phyloP scores from a whole-genome alignment of 371 early-diverging fungal species.

The Zychaea mexicana region DNA sequence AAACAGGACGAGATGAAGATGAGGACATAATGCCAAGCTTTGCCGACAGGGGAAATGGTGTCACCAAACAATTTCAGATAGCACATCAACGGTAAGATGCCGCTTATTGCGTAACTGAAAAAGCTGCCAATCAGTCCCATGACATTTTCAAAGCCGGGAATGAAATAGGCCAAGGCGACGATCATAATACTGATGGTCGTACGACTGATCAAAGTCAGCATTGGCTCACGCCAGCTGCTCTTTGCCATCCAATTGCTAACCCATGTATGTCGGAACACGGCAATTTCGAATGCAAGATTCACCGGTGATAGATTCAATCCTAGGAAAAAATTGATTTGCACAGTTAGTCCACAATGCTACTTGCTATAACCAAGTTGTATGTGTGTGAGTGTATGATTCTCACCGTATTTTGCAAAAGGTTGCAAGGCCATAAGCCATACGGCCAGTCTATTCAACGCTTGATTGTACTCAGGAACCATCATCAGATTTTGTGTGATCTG shows the following conservation, averaged over 20 bases:
- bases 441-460: slow-evolving; percentile 53
- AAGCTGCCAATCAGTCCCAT: slow-evolving; percentile 74
- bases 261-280: slow-evolving; percentile 21
- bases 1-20: slow-evolving; percentile 24
- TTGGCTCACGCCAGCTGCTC: slow-evolving; percentile 26
- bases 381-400: background rate
- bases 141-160: slow-evolving; percentile 69
- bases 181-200: slow-evolving; percentile 39
- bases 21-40: slow-evolving; percentile 19
- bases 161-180: slow-evolving; percentile 47
- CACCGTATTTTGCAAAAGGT: slow-evolving; percentile 69
- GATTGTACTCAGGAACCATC: slow-evolving; percentile 56
- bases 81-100: slow-evolving; percentile 59
- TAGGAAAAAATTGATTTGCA: background rate
- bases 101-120: slow-evolving; percentile 59
- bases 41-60: slow-evolving; percentile 18
- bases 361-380: background rate
- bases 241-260: slow-evolving; percentile 25
- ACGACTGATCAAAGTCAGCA: slow-evolving; percentile 22
- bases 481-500: slow-evolving; percentile 76
- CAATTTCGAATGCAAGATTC: slow-evolving; percentile 53
- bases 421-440: slow-evolving; percentile 68
- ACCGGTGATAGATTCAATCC: slow-evolving; percentile 65
- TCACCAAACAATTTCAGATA: slow-evolving; percentile 46
- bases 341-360: too few species aligned